phyloP scores from a whole-genome alignment of 805 yeast species.

The Candida taoyuanica region DNA sequence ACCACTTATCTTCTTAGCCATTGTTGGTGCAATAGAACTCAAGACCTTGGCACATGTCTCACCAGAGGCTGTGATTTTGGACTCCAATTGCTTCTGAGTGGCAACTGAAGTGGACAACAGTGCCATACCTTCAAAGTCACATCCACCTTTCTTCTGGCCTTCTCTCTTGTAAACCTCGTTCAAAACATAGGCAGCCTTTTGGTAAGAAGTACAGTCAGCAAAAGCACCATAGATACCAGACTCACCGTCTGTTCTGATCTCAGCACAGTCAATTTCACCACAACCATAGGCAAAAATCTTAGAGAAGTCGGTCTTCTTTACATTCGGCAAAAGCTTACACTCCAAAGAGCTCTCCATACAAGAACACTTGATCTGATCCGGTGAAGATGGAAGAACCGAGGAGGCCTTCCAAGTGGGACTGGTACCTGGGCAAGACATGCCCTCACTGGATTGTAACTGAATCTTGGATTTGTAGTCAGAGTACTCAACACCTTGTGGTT shows the following conservation, averaged over 20 bases:
- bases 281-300: conserved; percentile 57
- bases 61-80: conserved; percentile 12
- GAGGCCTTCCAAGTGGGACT: conserved; percentile 59
- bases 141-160: conserved; percentile 31
- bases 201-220: conserved; percentile 62
- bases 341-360: conserved; percentile 51
- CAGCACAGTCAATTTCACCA: conserved; percentile 51
- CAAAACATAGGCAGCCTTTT: conserved; percentile 56
- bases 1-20: neutral
- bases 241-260: conserved; percentile 53
- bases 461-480: conserved; percentile 27
- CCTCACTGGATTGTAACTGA: neutral
- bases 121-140: conserved; percentile 26
- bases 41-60: conserved; percentile 19
- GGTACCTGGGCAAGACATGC: conserved; percentile 45
- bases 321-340: conserved; percentile 52
- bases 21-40: neutral
- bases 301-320: conserved; percentile 45
- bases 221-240: conserved; percentile 60
- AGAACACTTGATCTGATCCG: conserved; percentile 53
- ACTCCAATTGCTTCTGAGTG: conserved; percentile 7
- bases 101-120: conserved; percentile 13
- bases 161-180: conserved; percentile 53
- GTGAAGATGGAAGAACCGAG: conserved; percentile 60
- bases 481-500: conserved; percentile 40